A percentile compares a stretch with the other conserved stretches of the same genome.
These are phyloP conservation scores for Pseudocercospora crystallina DNA, from an alignment of 2,329 filamentous ascomycete genomes.

Conservation along the genomic window DNA sequence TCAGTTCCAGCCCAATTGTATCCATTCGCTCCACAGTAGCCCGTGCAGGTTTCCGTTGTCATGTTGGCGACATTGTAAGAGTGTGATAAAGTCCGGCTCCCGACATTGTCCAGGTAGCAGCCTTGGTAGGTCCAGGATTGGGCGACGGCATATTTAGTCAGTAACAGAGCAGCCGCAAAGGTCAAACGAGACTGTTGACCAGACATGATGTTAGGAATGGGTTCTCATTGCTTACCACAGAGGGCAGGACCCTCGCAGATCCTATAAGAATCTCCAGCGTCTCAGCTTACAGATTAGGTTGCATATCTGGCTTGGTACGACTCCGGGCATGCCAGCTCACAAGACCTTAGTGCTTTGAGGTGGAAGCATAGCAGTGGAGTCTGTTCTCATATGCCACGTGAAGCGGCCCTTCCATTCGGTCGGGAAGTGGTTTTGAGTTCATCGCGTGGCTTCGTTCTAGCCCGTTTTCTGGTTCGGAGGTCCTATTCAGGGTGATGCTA, in stretches of 20 bases:
- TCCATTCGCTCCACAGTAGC: slow-evolving; percentile 7
- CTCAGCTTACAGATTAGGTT: not conserved
- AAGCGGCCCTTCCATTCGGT: not conserved
- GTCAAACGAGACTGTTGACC: not conserved
- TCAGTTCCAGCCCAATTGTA: slow-evolving; percentile 10
- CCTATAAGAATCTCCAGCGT: not conserved
- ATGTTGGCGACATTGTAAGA: slow-evolving; percentile 5
- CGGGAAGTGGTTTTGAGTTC: slow-evolving; percentile 1
- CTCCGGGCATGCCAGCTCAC: not conserved
- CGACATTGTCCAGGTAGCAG: slow-evolving; percentile 12
- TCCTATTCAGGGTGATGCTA: too few species aligned
- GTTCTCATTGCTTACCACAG: not conserved
- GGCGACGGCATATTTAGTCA: not conserved
- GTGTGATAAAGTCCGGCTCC: slow-evolving; percentile 7
- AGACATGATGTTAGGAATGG: slow-evolving; percentile 5
- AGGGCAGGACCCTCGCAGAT: not conserved
- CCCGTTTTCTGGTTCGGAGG: too few species aligned
- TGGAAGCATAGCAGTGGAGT: slow-evolving; percentile 1
- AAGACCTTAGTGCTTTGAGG: not conserved
- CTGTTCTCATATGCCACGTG: not conserved
- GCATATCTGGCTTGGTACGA: too few species aligned
- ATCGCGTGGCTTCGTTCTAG: slow-evolving; percentile 1
- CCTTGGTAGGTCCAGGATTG: slow-evolving; percentile 14
- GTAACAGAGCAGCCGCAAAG: not conserved
- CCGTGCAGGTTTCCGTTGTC: slow-evolving; percentile 11